A percentile compares a stretch with the other conserved stretches of the same genome.
phyloP scores from a whole-genome alignment of 441 rosid genomes.

The Adansonia madagascariensis region DNA sequence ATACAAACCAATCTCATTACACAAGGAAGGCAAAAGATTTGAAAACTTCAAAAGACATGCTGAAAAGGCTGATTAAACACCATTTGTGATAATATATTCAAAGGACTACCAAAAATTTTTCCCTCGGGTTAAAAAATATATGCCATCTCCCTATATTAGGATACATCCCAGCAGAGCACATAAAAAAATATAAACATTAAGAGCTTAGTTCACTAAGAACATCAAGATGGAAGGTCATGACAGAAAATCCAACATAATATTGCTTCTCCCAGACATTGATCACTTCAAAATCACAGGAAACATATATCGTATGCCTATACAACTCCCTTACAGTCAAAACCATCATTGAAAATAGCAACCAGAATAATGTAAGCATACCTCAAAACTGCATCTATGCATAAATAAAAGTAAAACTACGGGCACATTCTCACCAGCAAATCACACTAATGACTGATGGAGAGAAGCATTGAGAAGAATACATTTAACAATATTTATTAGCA shows the following conservation, averaged over 20 bases:
- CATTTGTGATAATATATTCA: constrained; percentile 5
- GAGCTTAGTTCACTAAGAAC: background rate
- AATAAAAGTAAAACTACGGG: background rate
- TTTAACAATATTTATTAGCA: too few species aligned
- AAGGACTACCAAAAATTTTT: background rate
- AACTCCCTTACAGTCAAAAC: background rate
- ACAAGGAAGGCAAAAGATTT: background rate
- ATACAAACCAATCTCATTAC: background rate
- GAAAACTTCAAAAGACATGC: background rate
- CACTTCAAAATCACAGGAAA: background rate
- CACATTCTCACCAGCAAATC: background rate
- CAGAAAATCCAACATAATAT: background rate
- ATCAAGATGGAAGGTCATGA: background rate
- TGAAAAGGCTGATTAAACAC: constrained; percentile 3
- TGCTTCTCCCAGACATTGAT: background rate
- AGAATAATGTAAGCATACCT: background rate
- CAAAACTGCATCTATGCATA: background rate
- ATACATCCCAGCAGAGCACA: background rate
- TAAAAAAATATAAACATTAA: background rate
- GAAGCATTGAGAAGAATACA: too few species aligned
- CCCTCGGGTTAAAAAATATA: background rate
- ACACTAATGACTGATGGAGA: background rate
- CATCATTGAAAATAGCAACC: background rate
- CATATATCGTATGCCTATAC: background rate
- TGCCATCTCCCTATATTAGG: background rate